Base-by-base conservation (phyloP, 1,284 basidiomycete genomes). In the Ustilago curta region DNA sequence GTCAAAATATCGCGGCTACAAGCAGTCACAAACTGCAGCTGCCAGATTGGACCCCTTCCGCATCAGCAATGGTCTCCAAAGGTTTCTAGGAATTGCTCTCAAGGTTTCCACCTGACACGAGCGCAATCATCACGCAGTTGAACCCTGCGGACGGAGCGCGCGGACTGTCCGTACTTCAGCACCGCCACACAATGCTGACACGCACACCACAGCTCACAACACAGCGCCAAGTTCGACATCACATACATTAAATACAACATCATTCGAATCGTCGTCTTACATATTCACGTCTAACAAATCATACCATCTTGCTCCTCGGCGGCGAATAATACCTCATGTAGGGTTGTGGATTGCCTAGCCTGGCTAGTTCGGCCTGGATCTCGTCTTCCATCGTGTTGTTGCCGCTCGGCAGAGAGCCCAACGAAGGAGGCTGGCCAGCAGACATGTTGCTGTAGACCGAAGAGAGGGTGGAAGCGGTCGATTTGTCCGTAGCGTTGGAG, bases 371-470 rank as follows among this genome's bases (percentile, higher is more conserved):
- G 18, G 70, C 70, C 37, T 73, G 70, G 31, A 73, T 73, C 27
- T 73, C 70, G 19, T 68, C 70, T 42, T 73, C 70, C 70, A 73
- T 73, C 3, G 70, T 73, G 31, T 73, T 68, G 45, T 73, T 73
- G 3, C 60, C 70, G 19, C 70, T 73, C 4, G 60, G 57, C 4
- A 73, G 31, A 14, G 70, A 64, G 48, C 70, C 65, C 11, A 73
- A 58, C 18, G 52, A 57, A 3, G 70, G 70, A 2, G 70, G 70
- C 1, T 49, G 58, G 44, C 51, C 57, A 8, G 56, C n/a, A 11
- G 69, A 71, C 11, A 40, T 50, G 44, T 27, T 55, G 62, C 62
- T 69, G 62, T 64, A 69, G 8, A 66, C 66, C 5, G 71, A 74
- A 4, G 71, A 65, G 35, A 69, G 66, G 4, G 65, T 64, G 7